These are phyloP conservation scores for Luffa aegyptiaca DNA, from an alignment of 306 rosid genomes.

Conservation along the genomic window DNA sequence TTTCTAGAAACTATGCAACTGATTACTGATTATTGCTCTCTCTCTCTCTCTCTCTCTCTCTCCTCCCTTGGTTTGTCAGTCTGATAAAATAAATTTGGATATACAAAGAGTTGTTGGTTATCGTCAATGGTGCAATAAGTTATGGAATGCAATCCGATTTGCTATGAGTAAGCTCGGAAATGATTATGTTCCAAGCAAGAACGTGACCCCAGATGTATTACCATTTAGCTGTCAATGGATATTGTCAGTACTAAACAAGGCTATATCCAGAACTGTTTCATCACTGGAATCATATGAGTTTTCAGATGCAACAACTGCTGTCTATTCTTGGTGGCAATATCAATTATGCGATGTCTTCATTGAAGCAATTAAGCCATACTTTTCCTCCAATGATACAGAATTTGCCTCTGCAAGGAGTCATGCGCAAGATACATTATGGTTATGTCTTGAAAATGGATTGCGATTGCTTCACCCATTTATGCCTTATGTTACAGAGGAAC, in stretches of 20 bases:
- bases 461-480: conserved; percentile 95
- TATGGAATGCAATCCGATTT: conserved; percentile 91
- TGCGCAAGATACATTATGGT: conserved; percentile 82
- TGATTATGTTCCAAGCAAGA: conserved; percentile 50
- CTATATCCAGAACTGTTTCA: conserved; percentile 40
- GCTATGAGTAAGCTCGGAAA: conserved; percentile 95
- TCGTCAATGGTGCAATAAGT: conserved; percentile 90
- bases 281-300: conserved; percentile 61
- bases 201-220: conserved; percentile 40
- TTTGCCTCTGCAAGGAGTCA: conserved; percentile 42
- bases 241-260: conserved; percentile 67
- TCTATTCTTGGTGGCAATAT: conserved; percentile 94
- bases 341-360: conserved; percentile 92
- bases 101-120: conserved; percentile 93
- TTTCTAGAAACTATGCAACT: background rate
- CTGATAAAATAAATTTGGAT: conserved; percentile 91
- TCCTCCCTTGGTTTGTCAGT: conserved; percentile 37
- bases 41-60: background rate
- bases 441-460: conserved; percentile 86
- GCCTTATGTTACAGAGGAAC: conserved; percentile 94
- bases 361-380: conserved; percentile 86
- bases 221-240: conserved; percentile 97
- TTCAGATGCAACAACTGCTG: conserved; percentile 74
- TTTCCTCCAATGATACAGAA: conserved; percentile 48
- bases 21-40: background rate